Evolutionary conservation across 495 filamentous ascomycete genomes (phyloP).

Genomic region (Penicillium maclennaniae): DNA sequence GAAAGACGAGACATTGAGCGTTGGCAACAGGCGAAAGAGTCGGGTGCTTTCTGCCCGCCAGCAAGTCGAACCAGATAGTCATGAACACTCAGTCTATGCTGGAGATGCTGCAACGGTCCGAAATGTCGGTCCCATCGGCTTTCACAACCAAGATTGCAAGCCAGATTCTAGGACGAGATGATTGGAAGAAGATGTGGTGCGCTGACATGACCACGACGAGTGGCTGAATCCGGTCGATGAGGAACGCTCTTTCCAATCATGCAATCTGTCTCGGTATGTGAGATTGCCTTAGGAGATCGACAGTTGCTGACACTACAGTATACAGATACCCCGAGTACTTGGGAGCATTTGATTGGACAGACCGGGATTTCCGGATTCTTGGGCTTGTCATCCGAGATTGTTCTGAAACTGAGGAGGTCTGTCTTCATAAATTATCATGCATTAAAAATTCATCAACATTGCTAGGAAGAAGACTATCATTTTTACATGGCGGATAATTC

Average conservation of each 20-base stretch:
- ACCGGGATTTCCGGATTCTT: conserved; percentile 45
- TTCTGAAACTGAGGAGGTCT: conserved; percentile 1
- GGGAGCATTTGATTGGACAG: conserved; percentile 34
- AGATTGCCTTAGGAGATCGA: not conserved
- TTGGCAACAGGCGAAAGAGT: conserved; percentile 25
- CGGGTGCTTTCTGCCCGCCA: conserved; percentile 18
- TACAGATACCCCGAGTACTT: conserved; percentile 29
- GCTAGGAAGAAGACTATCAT: conserved; percentile 29
- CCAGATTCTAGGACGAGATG: conserved; percentile 24
- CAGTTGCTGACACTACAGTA: not conserved
- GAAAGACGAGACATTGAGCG: not conserved
- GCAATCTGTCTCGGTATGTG: conserved; percentile 17
- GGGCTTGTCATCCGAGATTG: conserved; percentile 26
- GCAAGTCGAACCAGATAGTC: conserved; percentile 11
- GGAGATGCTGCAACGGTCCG: conserved; percentile 34
- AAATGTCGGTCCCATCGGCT: conserved; percentile 38
- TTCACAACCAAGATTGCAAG: conserved; percentile 39
- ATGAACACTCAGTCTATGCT: conserved; percentile 26
- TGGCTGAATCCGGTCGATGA: conserved; percentile 33
- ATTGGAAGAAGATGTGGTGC: conserved; percentile 32
- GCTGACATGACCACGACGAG: conserved; percentile 41
- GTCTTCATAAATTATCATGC: no score
- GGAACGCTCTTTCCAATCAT: conserved; percentile 23
- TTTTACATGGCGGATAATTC: conserved; percentile 38
- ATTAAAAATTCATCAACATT: no score